These are phyloP conservation scores for Blastocystis hominis DNA, from an alignment of 352 stramenopile genomes.

Conservation along the genomic window DNA sequence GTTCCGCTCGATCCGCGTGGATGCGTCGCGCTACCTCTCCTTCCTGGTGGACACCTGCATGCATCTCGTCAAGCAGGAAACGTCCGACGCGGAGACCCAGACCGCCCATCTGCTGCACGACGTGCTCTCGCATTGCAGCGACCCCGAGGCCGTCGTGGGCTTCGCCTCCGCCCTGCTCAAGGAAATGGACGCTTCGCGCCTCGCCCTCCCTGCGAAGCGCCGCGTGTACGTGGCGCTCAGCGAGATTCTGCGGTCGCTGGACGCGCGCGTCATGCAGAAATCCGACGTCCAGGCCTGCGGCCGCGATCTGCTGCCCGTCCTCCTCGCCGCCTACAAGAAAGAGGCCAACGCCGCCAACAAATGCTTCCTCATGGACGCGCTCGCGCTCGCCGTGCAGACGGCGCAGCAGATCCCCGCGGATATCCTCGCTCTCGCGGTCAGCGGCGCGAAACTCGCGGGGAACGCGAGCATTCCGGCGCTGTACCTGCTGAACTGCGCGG, in stretches of 20 bases:
- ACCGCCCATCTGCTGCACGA: neutral
- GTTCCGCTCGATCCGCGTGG: neutral
- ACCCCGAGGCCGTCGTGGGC: neutral
- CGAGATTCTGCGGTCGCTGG: neutral
- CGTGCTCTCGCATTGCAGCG: neutral
- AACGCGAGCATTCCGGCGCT: neutral
- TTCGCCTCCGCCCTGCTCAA: neutral
- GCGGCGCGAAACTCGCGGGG: neutral
- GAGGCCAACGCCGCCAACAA: conserved; percentile 27
- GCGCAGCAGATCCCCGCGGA: neutral
- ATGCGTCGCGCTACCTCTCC: conserved; percentile 3
- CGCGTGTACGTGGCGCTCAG: neutral
- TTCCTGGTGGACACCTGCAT: conserved; percentile 33
- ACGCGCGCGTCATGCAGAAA: conserved; percentile 30
- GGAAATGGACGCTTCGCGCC: conserved; percentile 20
- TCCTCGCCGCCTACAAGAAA: neutral
- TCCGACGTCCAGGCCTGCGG: neutral
- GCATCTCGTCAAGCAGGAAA: conserved; percentile 44
- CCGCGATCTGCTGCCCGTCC: neutral
- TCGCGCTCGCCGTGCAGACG: neutral
- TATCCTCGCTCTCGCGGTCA: neutral
- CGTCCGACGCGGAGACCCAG: neutral
- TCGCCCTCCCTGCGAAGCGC: neutral
- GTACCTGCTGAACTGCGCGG: neutral
- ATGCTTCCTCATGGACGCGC: neutral